Conservation (phyloP, 2,329 filamentous ascomycete species). For the Cladophialophora yegresii region DNA sequence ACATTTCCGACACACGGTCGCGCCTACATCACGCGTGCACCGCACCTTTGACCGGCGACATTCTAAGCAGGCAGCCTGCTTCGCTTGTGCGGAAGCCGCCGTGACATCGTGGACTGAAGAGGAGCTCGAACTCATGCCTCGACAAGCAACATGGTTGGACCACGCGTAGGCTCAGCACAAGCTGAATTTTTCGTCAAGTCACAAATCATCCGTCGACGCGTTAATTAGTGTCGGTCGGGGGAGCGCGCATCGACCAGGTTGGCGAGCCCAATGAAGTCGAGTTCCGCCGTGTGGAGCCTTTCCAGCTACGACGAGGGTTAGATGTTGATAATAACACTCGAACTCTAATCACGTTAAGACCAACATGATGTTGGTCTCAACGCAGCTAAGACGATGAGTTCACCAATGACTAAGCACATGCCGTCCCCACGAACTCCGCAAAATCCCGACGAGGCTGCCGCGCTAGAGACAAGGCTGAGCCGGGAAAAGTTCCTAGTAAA, state of each 20-base stretch:
- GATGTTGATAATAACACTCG: background rate
- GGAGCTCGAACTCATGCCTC: conserved; percentile 31
- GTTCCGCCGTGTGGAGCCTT: background rate
- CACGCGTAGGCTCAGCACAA: background rate
- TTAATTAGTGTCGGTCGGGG: background rate
- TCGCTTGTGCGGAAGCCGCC: conserved; percentile 22
- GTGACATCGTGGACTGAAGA: conserved; percentile 21
- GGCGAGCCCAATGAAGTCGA: background rate
- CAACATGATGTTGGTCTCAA: background rate
- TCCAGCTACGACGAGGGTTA: background rate
- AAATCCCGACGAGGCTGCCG: background rate
- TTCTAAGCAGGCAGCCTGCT: conserved; percentile 53
- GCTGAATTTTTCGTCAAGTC: background rate
- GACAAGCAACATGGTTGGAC: conserved; percentile 15
- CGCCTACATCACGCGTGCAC: conserved; percentile 59
- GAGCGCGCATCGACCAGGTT: background rate
- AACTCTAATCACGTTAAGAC: background rate
- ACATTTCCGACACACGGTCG: conserved; percentile 63
- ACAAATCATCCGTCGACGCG: background rate
- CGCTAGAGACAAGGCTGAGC: conserved; percentile 3
- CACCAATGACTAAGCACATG: background rate
- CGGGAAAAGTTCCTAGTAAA: background rate
- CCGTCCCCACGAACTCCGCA: conserved; percentile 1
- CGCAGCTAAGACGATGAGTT: background rate
- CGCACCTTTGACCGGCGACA: conserved; percentile 70